A percentile compares a stretch with the other conserved stretches of the same genome.
These are phyloP conservation scores for Leishmania mexicana DNA, from an alignment of 208 protist genomes.

Conservation along the genomic window DNA sequence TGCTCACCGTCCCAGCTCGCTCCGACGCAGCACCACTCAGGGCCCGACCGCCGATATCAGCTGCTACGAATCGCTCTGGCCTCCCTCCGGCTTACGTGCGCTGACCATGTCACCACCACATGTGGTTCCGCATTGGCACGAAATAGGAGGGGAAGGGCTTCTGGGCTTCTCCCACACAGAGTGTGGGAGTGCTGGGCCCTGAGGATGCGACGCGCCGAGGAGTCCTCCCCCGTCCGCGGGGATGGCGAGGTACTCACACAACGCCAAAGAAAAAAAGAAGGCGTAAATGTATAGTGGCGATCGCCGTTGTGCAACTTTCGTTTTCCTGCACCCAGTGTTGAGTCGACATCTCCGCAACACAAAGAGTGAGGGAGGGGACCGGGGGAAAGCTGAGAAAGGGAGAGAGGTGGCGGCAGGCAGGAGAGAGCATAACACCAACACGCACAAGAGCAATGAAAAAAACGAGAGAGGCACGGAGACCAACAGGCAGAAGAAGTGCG, in stretches of 20 bases:
- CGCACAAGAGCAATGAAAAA: neutral
- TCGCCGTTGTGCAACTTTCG: neutral
- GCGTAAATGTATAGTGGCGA: neutral
- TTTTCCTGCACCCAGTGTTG: neutral
- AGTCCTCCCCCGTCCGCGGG: neutral
- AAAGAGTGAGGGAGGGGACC: neutral
- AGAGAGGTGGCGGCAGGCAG: neutral
- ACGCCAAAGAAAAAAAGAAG: too few species aligned
- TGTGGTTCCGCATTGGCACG: neutral
- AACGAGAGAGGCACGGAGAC: neutral
- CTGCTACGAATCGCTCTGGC: neutral
- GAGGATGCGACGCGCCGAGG: neutral
- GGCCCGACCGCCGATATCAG: neutral
- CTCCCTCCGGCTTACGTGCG: neutral
- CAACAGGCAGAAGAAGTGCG: neutral
- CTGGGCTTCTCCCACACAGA: neutral
- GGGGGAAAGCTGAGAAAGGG: neutral
- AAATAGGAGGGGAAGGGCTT: neutral
- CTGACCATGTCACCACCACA: neutral
- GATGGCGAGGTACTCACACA: too few species aligned
- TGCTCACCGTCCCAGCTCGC: neutral
- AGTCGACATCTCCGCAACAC: neutral
- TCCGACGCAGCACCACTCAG: neutral
- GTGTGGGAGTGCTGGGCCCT: neutral
- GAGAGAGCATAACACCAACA: neutral